These are phyloP conservation scores for Phalaenopsis aphrodite DNA, from an alignment of 106 monocot genomes.

Conservation along the genomic window DNA sequence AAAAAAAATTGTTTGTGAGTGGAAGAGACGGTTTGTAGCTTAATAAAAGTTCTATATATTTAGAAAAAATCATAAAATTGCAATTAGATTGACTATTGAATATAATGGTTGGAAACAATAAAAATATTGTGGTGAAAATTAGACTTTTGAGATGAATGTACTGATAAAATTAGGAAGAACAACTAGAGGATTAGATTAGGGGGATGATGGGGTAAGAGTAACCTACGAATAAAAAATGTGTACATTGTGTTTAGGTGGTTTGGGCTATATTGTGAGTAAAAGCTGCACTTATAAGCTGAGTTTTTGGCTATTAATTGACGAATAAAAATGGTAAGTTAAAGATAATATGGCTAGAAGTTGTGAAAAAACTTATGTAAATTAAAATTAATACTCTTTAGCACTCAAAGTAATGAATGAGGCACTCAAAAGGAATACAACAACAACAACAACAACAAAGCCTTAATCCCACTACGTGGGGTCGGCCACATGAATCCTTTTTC, in stretches of 20 bases:
- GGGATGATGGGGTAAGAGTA: neutral
- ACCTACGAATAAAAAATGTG: neutral
- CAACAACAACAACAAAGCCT: too few relatives aligned
- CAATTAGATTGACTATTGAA: neutral
- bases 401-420: too few relatives aligned
- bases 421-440: too few relatives aligned
- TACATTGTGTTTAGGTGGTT: neutral
- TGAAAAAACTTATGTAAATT: neutral
- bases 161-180: too few relatives aligned
- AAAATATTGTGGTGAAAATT: neutral
- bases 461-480: too few relatives aligned
- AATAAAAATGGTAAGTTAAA: neutral
- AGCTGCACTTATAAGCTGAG: neutral
- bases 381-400: neutral
- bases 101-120: neutral
- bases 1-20: too few relatives aligned
- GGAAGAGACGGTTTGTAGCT: neutral
- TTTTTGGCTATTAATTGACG: neutral
- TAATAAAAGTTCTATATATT: neutral
- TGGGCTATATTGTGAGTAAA: neutral
- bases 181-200: neutral
- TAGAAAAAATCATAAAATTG: neutral
- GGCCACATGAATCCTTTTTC: too few relatives aligned
- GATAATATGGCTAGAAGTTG: neutral
- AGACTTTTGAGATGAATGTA: too few relatives aligned